Evolutionary conservation across 192 early-diverging fungal genomes (phyloP).

Genomic region (Coemansia sp.): DNA sequence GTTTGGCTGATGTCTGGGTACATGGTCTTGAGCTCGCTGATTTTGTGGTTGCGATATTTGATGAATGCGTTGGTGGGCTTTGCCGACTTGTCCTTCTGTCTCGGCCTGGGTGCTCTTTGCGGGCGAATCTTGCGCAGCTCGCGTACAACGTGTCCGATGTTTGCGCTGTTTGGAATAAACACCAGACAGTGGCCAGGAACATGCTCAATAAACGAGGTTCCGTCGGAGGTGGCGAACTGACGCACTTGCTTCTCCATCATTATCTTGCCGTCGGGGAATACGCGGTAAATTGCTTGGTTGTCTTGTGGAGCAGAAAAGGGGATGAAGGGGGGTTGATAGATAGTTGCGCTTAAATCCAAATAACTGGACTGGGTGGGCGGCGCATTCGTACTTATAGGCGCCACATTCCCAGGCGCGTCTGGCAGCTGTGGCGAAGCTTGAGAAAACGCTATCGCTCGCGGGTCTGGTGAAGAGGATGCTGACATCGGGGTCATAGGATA

Average conservation of each 20-base stretch:
- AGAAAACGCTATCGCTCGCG: conserved; percentile 12
- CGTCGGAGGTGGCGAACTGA: conserved; percentile 44
- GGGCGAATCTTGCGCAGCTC: conserved; percentile 42
- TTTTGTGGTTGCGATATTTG: conserved; percentile 55
- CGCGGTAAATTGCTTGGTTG: conserved; percentile 14
- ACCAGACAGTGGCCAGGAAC: conserved; percentile 53
- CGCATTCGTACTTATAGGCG: conserved; percentile 38
- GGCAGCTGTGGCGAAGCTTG: conserved; percentile 38
- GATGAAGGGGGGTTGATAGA: not conserved
- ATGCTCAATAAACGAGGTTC: conserved; percentile 48
- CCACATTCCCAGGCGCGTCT: conserved; percentile 20
- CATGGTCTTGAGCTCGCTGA: conserved; percentile 38
- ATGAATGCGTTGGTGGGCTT: conserved; percentile 55
- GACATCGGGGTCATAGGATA: conserved; percentile 20
- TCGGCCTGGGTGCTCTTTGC: conserved; percentile 21
- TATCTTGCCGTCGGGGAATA: conserved; percentile 13
- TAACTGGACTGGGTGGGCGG: not conserved
- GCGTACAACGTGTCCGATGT: conserved; percentile 27
- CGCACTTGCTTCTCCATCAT: conserved; percentile 46
- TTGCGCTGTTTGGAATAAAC: conserved; percentile 41
- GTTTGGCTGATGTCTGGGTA: conserved; percentile 53
- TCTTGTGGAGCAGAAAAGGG: not conserved
- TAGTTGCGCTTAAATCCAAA: not conserved
- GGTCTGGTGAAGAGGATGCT: conserved; percentile 1
- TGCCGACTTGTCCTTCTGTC: conserved; percentile 33